Conservation (phyloP, 345 rosid genomes). For the Crucihimalaya himalaica region DNA sequence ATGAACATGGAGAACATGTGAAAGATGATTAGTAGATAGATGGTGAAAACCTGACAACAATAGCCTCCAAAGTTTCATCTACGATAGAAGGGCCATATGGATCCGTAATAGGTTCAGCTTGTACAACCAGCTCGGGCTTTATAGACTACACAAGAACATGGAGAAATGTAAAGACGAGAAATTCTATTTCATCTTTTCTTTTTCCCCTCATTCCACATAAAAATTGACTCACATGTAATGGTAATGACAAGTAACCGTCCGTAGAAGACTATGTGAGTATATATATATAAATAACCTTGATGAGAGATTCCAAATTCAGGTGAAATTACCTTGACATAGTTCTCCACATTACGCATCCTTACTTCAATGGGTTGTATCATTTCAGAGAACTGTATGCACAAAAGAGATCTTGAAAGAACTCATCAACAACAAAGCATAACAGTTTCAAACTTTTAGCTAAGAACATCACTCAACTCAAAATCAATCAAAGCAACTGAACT, state of each 20-base stretch:
- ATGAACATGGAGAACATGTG: not conserved
- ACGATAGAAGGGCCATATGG: constrained; percentile 90
- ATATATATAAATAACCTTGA: not conserved
- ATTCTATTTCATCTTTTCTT: not conserved
- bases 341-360: constrained; percentile 71
- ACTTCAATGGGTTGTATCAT: constrained; percentile 73
- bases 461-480: not conserved
- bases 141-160: constrained; percentile 56
- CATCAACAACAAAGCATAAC: not conserved
- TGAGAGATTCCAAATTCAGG: not conserved
- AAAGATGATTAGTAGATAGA: not conserved
- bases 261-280: not conserved
- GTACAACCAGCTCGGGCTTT: constrained; percentile 69
- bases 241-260: not conserved
- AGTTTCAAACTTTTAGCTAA: not conserved
- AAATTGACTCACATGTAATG: not conserved
- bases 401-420: not conserved
- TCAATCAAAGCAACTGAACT: not conserved
- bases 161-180: not conserved
- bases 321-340: constrained; percentile 62
- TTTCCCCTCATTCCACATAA: not conserved
- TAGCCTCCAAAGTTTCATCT: constrained; percentile 76
- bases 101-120: constrained; percentile 73
- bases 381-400: constrained; percentile 55
- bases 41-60: constrained; percentile 76